A percentile compares a stretch with the other conserved stretches of the same genome.
These are phyloP conservation scores for Fusarium dlaminii DNA, from an alignment of 2,329 filamentous ascomycete genomes.

Conservation along the genomic window DNA sequence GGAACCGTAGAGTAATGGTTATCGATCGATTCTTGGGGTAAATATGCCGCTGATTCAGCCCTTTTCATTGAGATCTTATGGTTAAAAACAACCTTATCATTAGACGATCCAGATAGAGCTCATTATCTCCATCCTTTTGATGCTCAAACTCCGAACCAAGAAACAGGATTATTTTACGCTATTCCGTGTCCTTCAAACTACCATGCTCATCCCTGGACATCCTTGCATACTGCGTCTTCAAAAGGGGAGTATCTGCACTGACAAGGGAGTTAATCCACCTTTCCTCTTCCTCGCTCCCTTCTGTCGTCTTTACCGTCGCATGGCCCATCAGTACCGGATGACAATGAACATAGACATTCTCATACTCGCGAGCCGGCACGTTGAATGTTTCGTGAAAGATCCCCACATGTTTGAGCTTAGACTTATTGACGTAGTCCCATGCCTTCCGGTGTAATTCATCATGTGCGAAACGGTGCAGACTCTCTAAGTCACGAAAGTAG, in stretches of 20 bases:
- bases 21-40: background rate
- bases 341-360: conserved; percentile 61
- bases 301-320: conserved; percentile 37
- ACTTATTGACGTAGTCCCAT: conserved; percentile 60
- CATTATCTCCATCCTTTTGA: background rate
- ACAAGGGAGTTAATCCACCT: conserved; percentile 50
- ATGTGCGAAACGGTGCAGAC: conserved; percentile 63
- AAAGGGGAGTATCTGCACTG: conserved; percentile 41
- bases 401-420: conserved; percentile 52
- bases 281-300: conserved; percentile 27
- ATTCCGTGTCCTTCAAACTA: conserved; percentile 11
- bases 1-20: background rate
- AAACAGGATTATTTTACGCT: background rate
- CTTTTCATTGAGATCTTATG: background rate
- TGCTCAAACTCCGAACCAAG: background rate
- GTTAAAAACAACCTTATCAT: background rate
- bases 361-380: conserved; percentile 56
- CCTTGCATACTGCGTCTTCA: conserved; percentile 50
- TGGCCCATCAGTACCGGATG: conserved; percentile 50
- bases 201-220: conserved; percentile 43
- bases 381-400: conserved; percentile 66
- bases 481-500: conserved; percentile 62
- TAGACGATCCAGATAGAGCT: background rate
- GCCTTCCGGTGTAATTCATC: conserved; percentile 56
- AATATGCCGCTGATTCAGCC: background rate